Conservation (phyloP, 805 yeast species). For the Millerozyma acaciae region DNA sequence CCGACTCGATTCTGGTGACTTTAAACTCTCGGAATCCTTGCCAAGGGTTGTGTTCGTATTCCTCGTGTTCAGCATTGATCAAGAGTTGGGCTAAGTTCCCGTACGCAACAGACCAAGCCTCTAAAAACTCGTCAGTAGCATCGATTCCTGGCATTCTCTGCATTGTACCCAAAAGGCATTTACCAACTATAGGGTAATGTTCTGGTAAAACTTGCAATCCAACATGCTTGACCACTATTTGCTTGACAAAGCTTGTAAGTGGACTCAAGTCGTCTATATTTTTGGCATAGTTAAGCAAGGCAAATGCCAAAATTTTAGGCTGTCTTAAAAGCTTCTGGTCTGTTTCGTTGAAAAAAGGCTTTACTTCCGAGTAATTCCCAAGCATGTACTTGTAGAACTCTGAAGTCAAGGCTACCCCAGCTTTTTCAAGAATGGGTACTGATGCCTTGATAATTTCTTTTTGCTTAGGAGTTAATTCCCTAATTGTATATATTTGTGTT, state of each 20-base stretch:
- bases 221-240: slow-evolving; percentile 62
- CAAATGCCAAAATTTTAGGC: slow-evolving; percentile 61
- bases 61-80: slow-evolving; percentile 49
- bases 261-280: slow-evolving; percentile 57
- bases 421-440: slow-evolving; percentile 52
- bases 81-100: slow-evolving; percentile 57
- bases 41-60: slow-evolving; percentile 49
- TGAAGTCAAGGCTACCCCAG: slow-evolving; percentile 53
- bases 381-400: slow-evolving; percentile 57
- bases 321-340: slow-evolving; percentile 55
- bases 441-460: slow-evolving; percentile 40
- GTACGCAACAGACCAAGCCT: slow-evolving; percentile 67
- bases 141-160: slow-evolving; percentile 49
- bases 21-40: slow-evolving; percentile 52
- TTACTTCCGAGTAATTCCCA: slow-evolving; percentile 47
- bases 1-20: slow-evolving; percentile 39
- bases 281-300: slow-evolving; percentile 59
- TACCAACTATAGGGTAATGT: slow-evolving; percentile 66
- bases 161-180: slow-evolving; percentile 51
- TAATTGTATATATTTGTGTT: slow-evolving; percentile 23
- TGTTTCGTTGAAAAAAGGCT: slow-evolving; percentile 56
- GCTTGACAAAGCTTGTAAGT: slow-evolving; percentile 50
- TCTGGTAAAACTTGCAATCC: slow-evolving; percentile 60
- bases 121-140: slow-evolving; percentile 55
- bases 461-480: slow-evolving; percentile 28